Percentiles rank a stretch among this genome's conserved stretches.
Conservation (phyloP, 2,329 filamentous ascomycete genomes). For the Colletotrichum sp. region DNA sequence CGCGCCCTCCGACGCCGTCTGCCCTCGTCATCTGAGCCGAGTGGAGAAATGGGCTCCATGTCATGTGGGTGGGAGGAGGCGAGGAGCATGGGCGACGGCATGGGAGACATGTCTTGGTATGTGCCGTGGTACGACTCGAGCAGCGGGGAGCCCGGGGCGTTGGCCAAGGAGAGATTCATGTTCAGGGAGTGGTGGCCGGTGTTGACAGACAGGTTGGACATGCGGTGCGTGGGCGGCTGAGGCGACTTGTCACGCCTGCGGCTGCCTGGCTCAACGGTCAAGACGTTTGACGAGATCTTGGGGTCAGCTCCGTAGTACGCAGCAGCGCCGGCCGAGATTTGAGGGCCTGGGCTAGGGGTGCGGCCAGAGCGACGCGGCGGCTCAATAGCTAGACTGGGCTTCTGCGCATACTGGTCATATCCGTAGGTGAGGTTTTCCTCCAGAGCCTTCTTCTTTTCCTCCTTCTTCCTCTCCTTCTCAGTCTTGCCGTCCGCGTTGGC, state of each 20-base stretch:
- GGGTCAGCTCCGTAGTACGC: slow-evolving; percentile 40
- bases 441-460: slow-evolving; percentile 32
- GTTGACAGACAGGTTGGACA: slow-evolving; percentile 59
- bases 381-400: slow-evolving; percentile 13
- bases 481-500: slow-evolving; percentile 21
- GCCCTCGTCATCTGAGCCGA: slow-evolving; percentile 54
- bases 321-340: slow-evolving; percentile 24
- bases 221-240: slow-evolving; percentile 51
- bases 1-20: slow-evolving; percentile 64
- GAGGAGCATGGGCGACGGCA: slow-evolving; percentile 81
- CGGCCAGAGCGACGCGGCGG: slow-evolving; percentile 14
- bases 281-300: slow-evolving; percentile 37
- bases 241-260: slow-evolving; percentile 49
- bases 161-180: slow-evolving; percentile 49
- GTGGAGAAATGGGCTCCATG: slow-evolving; percentile 58
- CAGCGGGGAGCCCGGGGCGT: slow-evolving; percentile 79
- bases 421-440: slow-evolving; percentile 61
- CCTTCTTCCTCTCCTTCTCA: slow-evolving; percentile 30
- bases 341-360: slow-evolving; percentile 12
- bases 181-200: slow-evolving; percentile 44
- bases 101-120: slow-evolving; percentile 92
- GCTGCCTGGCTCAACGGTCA: slow-evolving; percentile 45
- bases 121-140: slow-evolving; percentile 93
- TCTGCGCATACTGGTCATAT: slow-evolving; percentile 10
- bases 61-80: slow-evolving; percentile 38